Evolutionary conservation across 2,329 filamentous ascomycete genomes (phyloP).

Genomic region (Ceratocystis eucalypticola): DNA sequence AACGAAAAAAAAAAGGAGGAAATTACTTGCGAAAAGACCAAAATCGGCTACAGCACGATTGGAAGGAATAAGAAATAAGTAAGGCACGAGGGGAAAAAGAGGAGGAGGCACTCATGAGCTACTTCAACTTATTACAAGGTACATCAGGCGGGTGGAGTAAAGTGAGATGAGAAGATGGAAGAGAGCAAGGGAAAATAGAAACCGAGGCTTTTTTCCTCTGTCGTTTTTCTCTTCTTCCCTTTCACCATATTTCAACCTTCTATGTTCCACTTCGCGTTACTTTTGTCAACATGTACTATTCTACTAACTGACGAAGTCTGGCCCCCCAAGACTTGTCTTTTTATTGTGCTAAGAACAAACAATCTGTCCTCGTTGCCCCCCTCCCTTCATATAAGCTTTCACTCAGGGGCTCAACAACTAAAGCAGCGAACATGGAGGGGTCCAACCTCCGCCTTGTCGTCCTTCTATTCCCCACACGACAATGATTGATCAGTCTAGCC

Average conservation of each 20-base stretch:
- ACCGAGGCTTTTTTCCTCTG: neutral
- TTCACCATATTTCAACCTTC: neutral
- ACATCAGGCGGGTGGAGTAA: neutral
- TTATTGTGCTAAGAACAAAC: neutral
- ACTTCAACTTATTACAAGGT: neutral
- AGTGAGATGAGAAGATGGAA: neutral
- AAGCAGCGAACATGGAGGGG: neutral
- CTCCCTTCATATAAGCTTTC: neutral
- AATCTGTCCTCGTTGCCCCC: constrained; percentile 4
- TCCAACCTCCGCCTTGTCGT: neutral
- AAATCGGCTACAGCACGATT: neutral
- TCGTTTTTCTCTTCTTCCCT: neutral
- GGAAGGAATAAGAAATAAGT: neutral
- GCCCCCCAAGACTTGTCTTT: neutral
- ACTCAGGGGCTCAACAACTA: neutral
- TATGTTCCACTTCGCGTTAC: neutral
- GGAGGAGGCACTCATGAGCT: neutral
- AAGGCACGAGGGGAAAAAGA: neutral
- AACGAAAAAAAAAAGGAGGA: constrained; percentile 12
- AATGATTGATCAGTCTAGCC: neutral
- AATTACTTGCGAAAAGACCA: constrained; percentile 7
- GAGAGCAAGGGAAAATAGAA: neutral
- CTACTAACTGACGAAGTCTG: no score
- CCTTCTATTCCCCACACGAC: neutral
- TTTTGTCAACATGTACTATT: no score